These are phyloP conservation scores for Chytriomyces sp. DNA, from an alignment of 192 early-diverging fungal genomes.

Conservation along the genomic window DNA sequence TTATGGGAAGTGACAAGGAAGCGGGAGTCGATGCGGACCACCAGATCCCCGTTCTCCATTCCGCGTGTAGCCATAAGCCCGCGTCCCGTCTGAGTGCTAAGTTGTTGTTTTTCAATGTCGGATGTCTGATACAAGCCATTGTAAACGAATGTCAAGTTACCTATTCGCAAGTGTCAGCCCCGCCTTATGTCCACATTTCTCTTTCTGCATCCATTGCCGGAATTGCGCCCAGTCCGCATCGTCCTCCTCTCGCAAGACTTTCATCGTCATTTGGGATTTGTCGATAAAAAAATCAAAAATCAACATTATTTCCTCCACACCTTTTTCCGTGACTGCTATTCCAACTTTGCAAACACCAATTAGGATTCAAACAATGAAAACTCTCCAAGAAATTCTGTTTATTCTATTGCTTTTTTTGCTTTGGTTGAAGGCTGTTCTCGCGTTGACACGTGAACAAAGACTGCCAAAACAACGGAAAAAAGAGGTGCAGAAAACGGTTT, in stretches of 20 bases:
- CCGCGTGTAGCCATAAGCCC: conserved; percentile 35
- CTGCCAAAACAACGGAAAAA: no score
- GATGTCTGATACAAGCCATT: not conserved
- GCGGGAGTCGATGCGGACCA: conserved; percentile 7
- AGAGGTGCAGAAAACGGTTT: no score
- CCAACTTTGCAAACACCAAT: not conserved
- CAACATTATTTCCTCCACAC: not conserved
- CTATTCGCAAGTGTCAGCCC: conserved; percentile 22
- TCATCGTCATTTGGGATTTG: not conserved
- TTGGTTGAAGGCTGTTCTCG: no score
- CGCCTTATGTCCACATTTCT: conserved; percentile 8
- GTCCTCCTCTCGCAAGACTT: conserved; percentile 4
- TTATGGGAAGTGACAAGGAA: conserved; percentile 33
- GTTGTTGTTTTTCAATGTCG: not conserved
- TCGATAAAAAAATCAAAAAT: not conserved
- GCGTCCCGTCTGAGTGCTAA: conserved; percentile 17
- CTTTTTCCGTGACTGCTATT: not conserved
- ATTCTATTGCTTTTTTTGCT: no score
- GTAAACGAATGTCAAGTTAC: not conserved
- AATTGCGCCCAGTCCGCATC: conserved; percentile 25
- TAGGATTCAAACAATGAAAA: not conserved
- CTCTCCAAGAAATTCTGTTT: not conserved
- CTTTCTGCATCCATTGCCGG: conserved; percentile 15
- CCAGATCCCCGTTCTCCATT: conserved; percentile 13
- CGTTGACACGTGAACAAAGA: no score